A percentile compares a stretch with the other conserved stretches of the same genome.
Conservation (phyloP, 2,329 filamentous ascomycete genomes). For the Rutstroemia sydowiana region DNA sequence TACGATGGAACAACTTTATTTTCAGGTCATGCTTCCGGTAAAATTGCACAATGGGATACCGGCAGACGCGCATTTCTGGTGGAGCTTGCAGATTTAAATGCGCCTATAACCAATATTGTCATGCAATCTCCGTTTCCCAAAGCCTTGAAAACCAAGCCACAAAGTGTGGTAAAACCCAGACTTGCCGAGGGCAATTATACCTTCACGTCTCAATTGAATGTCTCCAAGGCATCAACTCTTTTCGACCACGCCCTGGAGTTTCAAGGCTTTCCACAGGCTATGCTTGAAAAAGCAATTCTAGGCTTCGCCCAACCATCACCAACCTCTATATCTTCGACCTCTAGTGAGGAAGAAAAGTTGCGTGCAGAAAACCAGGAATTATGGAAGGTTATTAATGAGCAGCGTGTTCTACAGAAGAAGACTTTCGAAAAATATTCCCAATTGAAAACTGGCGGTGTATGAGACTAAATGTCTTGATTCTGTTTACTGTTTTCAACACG, state of each 20-base stretch:
- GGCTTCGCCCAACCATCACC: constrained; percentile 33
- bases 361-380: constrained; percentile 38
- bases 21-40: constrained; percentile 75
- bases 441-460: constrained; percentile 21
- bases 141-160: constrained; percentile 40
- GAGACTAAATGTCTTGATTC: constrained; percentile 3
- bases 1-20: constrained; percentile 77
- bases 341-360: constrained; percentile 31
- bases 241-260: constrained; percentile 19
- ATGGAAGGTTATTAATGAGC: constrained; percentile 39
- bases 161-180: constrained; percentile 73
- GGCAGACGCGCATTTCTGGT: constrained; percentile 29
- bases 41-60: constrained; percentile 74
- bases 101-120: constrained; percentile 74
- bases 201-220: constrained; percentile 56
- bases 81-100: constrained; percentile 48
- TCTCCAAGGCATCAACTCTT: constrained; percentile 18
- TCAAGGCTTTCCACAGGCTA: constrained; percentile 28
- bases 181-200: constrained; percentile 58
- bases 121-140: constrained; percentile 58
- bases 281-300: constrained; percentile 44
- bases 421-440: constrained; percentile 29
- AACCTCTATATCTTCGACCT: constrained; percentile 15
- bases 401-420: constrained; percentile 37
- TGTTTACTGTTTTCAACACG: background rate